A percentile compares a stretch with the other conserved stretches of the same genome.
These are phyloP conservation scores for Mortierella sp. DNA, from an alignment of 371 early-diverging fungal species.

Conservation along the genomic window DNA sequence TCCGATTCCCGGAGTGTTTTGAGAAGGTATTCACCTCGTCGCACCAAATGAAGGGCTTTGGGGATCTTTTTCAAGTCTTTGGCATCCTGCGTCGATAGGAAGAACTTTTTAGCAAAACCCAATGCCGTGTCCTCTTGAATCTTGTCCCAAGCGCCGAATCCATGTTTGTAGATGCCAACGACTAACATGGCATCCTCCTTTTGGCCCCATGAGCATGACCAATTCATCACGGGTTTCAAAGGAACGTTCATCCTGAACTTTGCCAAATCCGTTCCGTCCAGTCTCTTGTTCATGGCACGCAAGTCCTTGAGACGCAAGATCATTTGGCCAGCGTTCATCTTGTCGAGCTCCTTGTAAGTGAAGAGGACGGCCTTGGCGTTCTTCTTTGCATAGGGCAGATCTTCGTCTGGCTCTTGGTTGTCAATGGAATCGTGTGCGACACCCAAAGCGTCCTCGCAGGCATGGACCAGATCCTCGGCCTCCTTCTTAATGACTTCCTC, in stretches of 20 bases:
- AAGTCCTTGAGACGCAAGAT: slow-evolving; percentile 73
- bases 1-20: slow-evolving; percentile 76
- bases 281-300: slow-evolving; percentile 55
- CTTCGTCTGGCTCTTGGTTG: slow-evolving; percentile 55
- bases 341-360: slow-evolving; percentile 80
- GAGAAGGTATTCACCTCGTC: slow-evolving; percentile 92
- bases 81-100: slow-evolving; percentile 64
- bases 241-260: slow-evolving; percentile 59
- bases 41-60: slow-evolving; percentile 83
- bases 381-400: slow-evolving; percentile 58
- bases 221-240: slow-evolving; percentile 86
- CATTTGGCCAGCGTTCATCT: slow-evolving; percentile 86
- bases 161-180: slow-evolving; percentile 92
- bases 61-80: slow-evolving; percentile 69
- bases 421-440: slow-evolving; percentile 58
- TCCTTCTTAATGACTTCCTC: slow-evolving; percentile 66
- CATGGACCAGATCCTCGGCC: slow-evolving; percentile 69
- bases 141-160: slow-evolving; percentile 92
- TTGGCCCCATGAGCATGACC: slow-evolving; percentile 90
- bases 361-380: slow-evolving; percentile 83
- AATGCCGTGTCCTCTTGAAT: slow-evolving; percentile 85
- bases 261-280: slow-evolving; percentile 52
- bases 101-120: slow-evolving; percentile 85
- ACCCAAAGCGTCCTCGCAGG: slow-evolving; percentile 79
- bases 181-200: slow-evolving; percentile 97